These are phyloP conservation scores for Blastobotrys serpentis DNA, from an alignment of 1,139 yeast genomes.

Conservation along the genomic window DNA sequence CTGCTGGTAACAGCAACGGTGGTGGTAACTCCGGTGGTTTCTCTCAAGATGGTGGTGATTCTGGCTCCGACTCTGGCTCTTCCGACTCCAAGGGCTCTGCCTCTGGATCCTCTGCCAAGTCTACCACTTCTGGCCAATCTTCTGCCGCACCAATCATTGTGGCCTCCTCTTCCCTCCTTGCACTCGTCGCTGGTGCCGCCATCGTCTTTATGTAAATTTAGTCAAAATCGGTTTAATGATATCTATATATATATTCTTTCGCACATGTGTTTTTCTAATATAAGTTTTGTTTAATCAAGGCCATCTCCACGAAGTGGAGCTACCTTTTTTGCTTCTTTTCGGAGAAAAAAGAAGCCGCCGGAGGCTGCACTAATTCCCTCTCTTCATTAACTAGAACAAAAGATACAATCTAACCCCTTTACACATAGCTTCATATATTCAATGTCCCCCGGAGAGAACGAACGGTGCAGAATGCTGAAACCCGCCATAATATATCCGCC, in stretches of 20 bases:
- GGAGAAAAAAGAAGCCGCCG: neutral
- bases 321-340: neutral
- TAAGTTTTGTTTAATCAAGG: too few species aligned
- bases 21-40: constrained; percentile 19
- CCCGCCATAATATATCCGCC: constrained; percentile 61
- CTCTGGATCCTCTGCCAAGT: constrained; percentile 17
- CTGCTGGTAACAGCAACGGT: constrained; percentile 1
- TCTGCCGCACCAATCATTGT: constrained; percentile 13
- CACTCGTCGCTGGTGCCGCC: constrained; percentile 6
- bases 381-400: constrained; percentile 19
- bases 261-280: too few species aligned
- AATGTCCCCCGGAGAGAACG: constrained; percentile 45
- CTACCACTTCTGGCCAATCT: constrained; percentile 7
- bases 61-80: constrained; percentile 21
- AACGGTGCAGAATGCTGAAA: constrained; percentile 42
- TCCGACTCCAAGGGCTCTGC: constrained; percentile 16
- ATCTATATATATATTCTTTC: neutral
- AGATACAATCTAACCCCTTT: constrained; percentile 33
- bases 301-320: neutral
- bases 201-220: constrained; percentile 6
- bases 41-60: constrained; percentile 18
- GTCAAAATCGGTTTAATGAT: neutral
- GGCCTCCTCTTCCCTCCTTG: constrained; percentile 11
- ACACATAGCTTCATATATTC: constrained; percentile 45
- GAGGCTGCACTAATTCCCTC: too few species aligned